phyloP scores from a whole-genome alignment of 148 eudicot genomes.

The Fallopia convolvulus region DNA sequence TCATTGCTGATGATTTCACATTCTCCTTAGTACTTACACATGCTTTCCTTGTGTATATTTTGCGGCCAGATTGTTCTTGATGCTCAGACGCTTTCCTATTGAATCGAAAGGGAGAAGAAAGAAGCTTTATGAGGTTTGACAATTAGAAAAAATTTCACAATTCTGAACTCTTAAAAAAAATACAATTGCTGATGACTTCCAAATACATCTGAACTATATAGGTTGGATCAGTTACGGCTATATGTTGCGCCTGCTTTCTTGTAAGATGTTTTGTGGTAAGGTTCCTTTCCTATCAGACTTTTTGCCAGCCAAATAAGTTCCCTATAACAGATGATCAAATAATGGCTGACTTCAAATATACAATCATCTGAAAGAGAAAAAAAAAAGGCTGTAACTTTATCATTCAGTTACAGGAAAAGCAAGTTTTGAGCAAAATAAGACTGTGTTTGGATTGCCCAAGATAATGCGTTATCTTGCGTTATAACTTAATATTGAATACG shows the following conservation, averaged over 20 bases:
- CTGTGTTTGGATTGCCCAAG: too few relatives aligned
- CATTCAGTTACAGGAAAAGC: not conserved
- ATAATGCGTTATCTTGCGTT: too few relatives aligned
- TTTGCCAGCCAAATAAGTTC: not conserved
- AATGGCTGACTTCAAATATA: not conserved
- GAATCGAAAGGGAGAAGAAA: constrained; percentile 81
- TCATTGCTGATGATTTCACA: not conserved
- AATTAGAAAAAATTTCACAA: not conserved
- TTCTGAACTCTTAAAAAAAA: not conserved
- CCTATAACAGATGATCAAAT: not conserved
- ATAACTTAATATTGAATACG: too few relatives aligned
- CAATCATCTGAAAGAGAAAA: not conserved
- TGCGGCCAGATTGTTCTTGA: constrained; percentile 49
- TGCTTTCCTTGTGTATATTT: not conserved
- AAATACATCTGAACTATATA: constrained; percentile 21
- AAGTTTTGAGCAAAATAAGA: not conserved
- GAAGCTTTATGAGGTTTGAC: constrained; percentile 73
- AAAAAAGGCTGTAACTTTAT: too few relatives aligned
- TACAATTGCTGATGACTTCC: not conserved
- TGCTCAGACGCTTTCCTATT: constrained; percentile 68
- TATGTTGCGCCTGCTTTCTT: constrained; percentile 75
- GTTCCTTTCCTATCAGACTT: constrained; percentile 17
- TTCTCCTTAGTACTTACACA: not conserved
- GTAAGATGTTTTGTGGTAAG: constrained; percentile 81
- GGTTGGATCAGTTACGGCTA: constrained; percentile 90